Evolutionary conservation across 345 rosid species (phyloP).

Genomic region (Moricandia arvensis): DNA sequence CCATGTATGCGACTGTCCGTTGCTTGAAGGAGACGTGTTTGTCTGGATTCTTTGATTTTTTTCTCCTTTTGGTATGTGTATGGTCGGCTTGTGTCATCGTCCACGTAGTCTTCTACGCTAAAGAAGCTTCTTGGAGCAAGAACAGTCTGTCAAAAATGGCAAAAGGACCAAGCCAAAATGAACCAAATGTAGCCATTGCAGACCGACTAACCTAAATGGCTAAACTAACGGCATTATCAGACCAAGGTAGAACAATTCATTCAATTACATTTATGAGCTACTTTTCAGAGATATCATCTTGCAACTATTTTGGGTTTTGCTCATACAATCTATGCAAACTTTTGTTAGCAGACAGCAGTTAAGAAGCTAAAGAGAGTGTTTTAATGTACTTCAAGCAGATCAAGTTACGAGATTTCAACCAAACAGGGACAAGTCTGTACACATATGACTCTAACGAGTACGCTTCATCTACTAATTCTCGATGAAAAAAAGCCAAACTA

Average conservation of each 20-base stretch:
- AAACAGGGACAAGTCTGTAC: not conserved
- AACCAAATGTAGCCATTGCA: not conserved
- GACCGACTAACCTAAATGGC: not conserved
- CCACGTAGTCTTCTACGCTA: constrained; percentile 93
- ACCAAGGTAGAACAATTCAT: not conserved
- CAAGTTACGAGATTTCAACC: not conserved
- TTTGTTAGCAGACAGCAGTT: not conserved
- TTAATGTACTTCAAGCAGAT: not conserved
- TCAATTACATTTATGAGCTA: not conserved
- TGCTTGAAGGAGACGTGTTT: constrained; percentile 87
- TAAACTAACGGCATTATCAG: not conserved
- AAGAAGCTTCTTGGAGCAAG: constrained; percentile 89
- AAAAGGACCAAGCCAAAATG: not conserved
- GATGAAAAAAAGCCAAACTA: not conserved
- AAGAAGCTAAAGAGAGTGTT: constrained; percentile 2
- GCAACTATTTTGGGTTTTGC: not conserved
- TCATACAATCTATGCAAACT: not conserved
- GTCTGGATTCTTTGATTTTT: constrained; percentile 71
- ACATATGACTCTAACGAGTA: not conserved
- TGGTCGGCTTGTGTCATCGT: constrained; percentile 84
- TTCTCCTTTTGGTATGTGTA: constrained; percentile 84
- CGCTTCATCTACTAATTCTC: not conserved
- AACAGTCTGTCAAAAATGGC: constrained; percentile 41
- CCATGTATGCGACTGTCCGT: constrained; percentile 75
- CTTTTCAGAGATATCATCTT: not conserved